These are phyloP conservation scores for Solanum sparsipilum DNA, from an alignment of 257 asterid genomes.

Conservation along the genomic window DNA sequence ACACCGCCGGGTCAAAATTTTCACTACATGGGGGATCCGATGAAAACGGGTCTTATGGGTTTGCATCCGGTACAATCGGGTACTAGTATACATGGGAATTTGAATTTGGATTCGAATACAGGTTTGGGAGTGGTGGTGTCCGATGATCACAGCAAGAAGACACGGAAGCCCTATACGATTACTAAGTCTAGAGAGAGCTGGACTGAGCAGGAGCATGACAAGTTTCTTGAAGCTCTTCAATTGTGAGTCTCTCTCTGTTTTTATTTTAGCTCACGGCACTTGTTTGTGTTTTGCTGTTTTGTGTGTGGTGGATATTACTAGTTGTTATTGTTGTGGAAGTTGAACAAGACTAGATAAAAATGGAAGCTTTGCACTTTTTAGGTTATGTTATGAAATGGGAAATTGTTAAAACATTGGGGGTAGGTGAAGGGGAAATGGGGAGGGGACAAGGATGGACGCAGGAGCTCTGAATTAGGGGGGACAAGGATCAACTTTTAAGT, in stretches of 20 bases:
- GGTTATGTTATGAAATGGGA: not conserved
- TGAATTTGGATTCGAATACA: constrained; percentile 5
- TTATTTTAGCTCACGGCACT: not conserved
- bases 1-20: constrained; percentile 43
- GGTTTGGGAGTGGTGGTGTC: constrained; percentile 17
- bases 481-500: not conserved
- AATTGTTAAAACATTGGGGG: not conserved
- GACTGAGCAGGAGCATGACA: constrained; percentile 80
- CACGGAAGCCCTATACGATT: constrained; percentile 71
- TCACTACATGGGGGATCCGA: constrained; percentile 25
- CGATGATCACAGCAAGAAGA: constrained; percentile 62
- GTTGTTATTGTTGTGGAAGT: not conserved
- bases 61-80: constrained; percentile 13
- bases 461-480: not conserved
- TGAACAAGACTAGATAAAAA: not conserved
- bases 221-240: constrained; percentile 53
- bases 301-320: not conserved
- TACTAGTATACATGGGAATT: not conserved
- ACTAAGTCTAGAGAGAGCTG: constrained; percentile 85
- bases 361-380: not conserved
- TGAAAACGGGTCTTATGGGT: constrained; percentile 25
- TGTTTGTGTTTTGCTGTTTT: not conserved
- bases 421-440: not conserved
- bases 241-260: constrained; percentile 19
- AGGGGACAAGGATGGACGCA: not conserved